Conservation (phyloP, 306 rosid genomes). For the Glycine soja region DNA sequence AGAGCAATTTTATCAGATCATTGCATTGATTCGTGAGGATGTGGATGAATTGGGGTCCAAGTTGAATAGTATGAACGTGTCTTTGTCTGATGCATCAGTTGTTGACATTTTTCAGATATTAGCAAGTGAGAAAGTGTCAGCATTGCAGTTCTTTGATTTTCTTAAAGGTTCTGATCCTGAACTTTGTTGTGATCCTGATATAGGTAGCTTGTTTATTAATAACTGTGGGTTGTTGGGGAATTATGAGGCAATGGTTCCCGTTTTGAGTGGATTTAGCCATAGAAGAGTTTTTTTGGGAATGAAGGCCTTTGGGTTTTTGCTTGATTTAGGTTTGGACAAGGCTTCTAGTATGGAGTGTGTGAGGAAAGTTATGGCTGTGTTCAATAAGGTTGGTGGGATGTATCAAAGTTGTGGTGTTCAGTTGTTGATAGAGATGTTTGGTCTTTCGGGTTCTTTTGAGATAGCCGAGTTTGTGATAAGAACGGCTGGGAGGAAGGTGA, state of each 20-base stretch:
- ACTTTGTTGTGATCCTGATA: conserved; percentile 50
- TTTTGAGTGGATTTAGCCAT: conserved; percentile 54
- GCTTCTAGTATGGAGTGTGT: conserved; percentile 48
- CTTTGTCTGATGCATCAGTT: conserved; percentile 49
- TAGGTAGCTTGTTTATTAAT: conserved; percentile 63
- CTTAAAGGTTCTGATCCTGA: conserved; percentile 48
- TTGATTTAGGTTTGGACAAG: conserved; percentile 45
- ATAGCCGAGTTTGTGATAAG: conserved; percentile 62
- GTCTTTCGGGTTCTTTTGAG: conserved; percentile 53
- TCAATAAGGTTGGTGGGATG: conserved; percentile 70
- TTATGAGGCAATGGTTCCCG: conserved; percentile 60
- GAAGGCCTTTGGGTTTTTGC: conserved; percentile 70
- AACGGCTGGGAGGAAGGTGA: conserved; percentile 51
- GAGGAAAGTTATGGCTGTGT: conserved; percentile 50
- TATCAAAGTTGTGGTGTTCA: conserved; percentile 63
- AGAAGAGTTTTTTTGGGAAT: conserved; percentile 36
- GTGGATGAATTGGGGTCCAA: conserved; percentile 57
- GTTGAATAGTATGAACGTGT: conserved; percentile 57
- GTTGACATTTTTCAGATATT: conserved; percentile 53
- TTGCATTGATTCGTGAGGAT: conserved; percentile 53
- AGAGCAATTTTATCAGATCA: conserved; percentile 56
- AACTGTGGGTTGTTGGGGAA: conserved; percentile 70
- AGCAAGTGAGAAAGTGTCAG: conserved; percentile 56
- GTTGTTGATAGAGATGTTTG: conserved; percentile 67
- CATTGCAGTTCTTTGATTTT: conserved; percentile 69